These are phyloP conservation scores for Orbilia ellipsospora DNA, from an alignment of 2,329 filamentous ascomycete genomes.

Conservation along the genomic window DNA sequence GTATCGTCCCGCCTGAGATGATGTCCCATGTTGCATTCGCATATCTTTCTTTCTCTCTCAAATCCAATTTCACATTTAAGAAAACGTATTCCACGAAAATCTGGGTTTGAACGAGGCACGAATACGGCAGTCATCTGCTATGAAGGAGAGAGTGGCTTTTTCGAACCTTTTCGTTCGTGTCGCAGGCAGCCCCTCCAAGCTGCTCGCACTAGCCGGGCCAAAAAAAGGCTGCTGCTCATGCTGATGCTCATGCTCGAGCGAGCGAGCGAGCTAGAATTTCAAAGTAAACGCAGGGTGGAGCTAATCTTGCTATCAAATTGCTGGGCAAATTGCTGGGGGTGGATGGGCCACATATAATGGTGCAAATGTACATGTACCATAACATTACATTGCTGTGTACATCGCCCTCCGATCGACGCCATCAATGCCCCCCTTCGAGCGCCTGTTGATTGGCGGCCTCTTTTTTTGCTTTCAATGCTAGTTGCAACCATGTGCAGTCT, in stretches of 20 bases:
- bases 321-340: slow-evolving; percentile 6
- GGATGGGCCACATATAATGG: too few relatives aligned
- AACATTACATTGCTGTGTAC: slow-evolving; percentile 3
- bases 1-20: slow-evolving; percentile 26
- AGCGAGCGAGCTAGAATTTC: slow-evolving; percentile 6
- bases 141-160: slow-evolving; percentile 18
- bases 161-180: slow-evolving; percentile 8
- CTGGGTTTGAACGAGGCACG: not conserved
- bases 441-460: slow-evolving; percentile 38
- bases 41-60: not conserved
- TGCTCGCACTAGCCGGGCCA: slow-evolving; percentile 4
- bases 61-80: too few relatives aligned
- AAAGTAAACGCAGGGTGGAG: slow-evolving; percentile 39
- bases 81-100: not conserved
- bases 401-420: slow-evolving; percentile 11
- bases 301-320: slow-evolving; percentile 9
- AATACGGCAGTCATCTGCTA: slow-evolving; percentile 11
- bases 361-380: not conserved
- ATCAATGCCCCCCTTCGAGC: slow-evolving; percentile 11
- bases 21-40: slow-evolving; percentile 13
- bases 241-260: not conserved
- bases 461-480: not conserved
- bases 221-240: slow-evolving; percentile 9
- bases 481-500: slow-evolving; percentile 52
- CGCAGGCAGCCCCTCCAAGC: slow-evolving; percentile 1